Evolutionary conservation across 371 early-diverging fungal genomes (phyloP), one percentile per base, ranked within the genome.

Genomic region (Polyrhizophydium stewartii): DNA sequence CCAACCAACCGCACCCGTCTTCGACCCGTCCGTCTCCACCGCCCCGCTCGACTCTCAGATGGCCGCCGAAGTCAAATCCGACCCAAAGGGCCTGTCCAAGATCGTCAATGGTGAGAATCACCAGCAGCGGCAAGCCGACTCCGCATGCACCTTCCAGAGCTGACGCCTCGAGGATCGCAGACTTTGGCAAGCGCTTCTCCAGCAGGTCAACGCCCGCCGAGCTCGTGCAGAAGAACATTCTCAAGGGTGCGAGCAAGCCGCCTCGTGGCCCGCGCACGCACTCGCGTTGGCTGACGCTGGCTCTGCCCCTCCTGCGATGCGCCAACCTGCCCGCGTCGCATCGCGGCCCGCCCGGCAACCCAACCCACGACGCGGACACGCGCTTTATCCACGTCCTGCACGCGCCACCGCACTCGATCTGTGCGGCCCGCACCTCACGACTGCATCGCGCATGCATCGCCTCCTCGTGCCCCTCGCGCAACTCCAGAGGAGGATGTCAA

Each of bases 141-240:
- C n/a, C n/a, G n/a, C n/a, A n/a, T n/a, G n/a, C n/a, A n/a, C n/a
- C n/a, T n/a, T n/a, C n/a, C n/a, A n/a, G n/a, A n/a, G n/a, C n/a
- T 16, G 9, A 28, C 37, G 17, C n/a, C n/a, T 16, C 43, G n/a
- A 17, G 43, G 16, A 43, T 43, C n/a, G 3, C 51, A 73, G 77
- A 77, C 41, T 61, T 87, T 25, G 82, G 85, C 35, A 76, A 76
- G 60, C 76, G 81, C 56, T 67, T 90, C 30, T 69, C 84, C 30
- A 75, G 80, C 25, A 76, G 89, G 27, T 84, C 85, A 53, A 82
- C 79, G 16, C 73, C 81, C 17, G 84, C 84, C 59, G 87, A 86
- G n/a, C 75, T 90, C n/a, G 79, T 89, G 7, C 84, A 87, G 56
- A 81, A 80, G 68, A 86, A 87, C 59, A 88, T 90, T 59, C 63